These are phyloP conservation scores for Syzygium grande DNA, from an alignment of 345 rosid species.

Conservation along the genomic window DNA sequence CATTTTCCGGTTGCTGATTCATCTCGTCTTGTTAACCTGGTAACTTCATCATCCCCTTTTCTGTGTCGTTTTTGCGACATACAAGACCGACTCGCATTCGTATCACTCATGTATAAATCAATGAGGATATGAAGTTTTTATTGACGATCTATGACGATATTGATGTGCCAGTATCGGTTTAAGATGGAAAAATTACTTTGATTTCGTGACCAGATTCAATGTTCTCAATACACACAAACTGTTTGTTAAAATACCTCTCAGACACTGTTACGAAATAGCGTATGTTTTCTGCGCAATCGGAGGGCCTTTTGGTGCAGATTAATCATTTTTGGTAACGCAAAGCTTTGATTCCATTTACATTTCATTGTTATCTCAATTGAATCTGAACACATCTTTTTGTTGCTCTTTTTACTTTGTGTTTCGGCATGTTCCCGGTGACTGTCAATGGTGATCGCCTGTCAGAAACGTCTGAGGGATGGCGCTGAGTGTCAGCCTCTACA, in stretches of 20 bases:
- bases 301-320: neutral
- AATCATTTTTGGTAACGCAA: neutral
- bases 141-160: neutral
- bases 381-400: neutral
- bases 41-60: neutral
- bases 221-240: neutral
- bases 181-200: neutral
- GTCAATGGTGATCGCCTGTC: neutral
- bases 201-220: neutral
- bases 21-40: neutral
- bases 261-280: neutral
- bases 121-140: neutral
- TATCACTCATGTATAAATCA: neutral
- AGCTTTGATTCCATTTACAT: neutral
- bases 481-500: neutral
- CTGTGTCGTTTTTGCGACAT: neutral
- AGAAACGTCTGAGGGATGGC: neutral
- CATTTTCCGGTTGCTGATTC: neutral
- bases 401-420: neutral
- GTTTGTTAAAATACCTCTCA: neutral
- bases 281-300: neutral
- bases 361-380: neutral
- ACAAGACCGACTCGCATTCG: neutral
- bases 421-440: rapidly evolving
- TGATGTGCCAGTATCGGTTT: neutral